phyloP scores from a whole-genome alignment of 148 eudicot genomes.

The Pouteria glomerata region DNA sequence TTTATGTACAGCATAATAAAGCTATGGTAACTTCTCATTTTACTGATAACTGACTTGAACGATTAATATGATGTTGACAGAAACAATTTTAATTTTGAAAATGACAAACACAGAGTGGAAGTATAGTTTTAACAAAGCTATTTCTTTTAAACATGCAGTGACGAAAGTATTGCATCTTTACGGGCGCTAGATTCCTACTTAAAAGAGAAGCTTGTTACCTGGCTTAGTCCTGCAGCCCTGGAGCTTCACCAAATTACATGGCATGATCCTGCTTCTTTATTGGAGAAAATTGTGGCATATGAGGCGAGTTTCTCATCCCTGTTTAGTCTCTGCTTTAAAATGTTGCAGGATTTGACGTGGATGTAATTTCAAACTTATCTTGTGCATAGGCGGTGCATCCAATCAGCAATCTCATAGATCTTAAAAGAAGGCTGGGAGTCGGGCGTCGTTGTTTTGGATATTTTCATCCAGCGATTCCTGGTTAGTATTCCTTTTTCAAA shows the following conservation, averaged over 20 bases:
- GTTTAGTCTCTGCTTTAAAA: conserved; percentile 7
- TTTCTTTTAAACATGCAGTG: conserved; percentile 36
- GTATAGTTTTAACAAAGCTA: not conserved
- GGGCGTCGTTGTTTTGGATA: conserved; percentile 98
- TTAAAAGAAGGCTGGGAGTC: conserved; percentile 88
- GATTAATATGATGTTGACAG: not conserved
- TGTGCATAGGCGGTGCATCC: conserved; percentile 94
- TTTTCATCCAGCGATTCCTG: conserved; percentile 93
- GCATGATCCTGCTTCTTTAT: conserved; percentile 94
- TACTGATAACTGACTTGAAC: not conserved
- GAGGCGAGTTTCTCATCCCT: conserved; percentile 48
- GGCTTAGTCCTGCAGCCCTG: conserved; percentile 95
- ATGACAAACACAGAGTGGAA: not conserved
- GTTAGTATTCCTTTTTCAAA: conserved; percentile 35
- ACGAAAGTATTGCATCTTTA: conserved; percentile 66
- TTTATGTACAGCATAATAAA: not conserved
- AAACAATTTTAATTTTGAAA: not conserved
- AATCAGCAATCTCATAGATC: conserved; percentile 84
- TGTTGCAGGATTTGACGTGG: conserved; percentile 7
- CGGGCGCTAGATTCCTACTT: conserved; percentile 86
- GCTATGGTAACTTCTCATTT: not conserved
- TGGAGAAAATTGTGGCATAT: conserved; percentile 92
- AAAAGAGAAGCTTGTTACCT: conserved; percentile 87
- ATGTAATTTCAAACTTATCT: conserved; percentile 17
- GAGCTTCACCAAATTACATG: conserved; percentile 89